Base-by-base conservation (phyloP, 768 basidiomycete genomes). In the Phylloporus rhodoxanthus region DNA sequence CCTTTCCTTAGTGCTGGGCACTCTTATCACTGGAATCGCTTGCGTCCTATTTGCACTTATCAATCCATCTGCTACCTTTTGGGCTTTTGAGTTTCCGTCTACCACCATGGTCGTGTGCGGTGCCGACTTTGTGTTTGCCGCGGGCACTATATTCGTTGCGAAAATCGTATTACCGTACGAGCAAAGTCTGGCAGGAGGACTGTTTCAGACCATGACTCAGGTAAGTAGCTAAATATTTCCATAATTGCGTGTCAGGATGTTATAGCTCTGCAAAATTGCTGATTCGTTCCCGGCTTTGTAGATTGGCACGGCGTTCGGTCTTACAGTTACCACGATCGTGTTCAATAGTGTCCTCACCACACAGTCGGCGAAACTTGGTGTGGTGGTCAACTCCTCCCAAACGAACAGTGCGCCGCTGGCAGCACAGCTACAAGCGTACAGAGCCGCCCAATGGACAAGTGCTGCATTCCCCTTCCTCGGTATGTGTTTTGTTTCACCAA, bases 141-240 rank as follows among this genome's bases (percentile, higher is more conserved):
- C 80, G 0, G 89, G 88, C 2, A 85, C 84, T 5, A 68, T 91
- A 14, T 91, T 85, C 57, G 77, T 88, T 37, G 84, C 87, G 3
- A 84, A 82, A 58, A 73, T 84, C 9, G 75, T 80, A 2, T 63
- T 75, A 1, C 80, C 80, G 3, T 74, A 84, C 47, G 88, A 91
- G 57, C 88, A 91, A 65, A 83, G 81, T 64, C 71, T 90, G 4
- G 80, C 82, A 5, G 87, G 85, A 3, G 88, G 80, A 10, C 51
- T 89, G 17, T 89, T 90, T 65, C 84, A 86, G 60, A 88, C 88
- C 1, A 81, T 91, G 77, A 83, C 78, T 5, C 84, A 85, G 71
- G 83, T 81, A 50, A 49, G 68, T 58, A 6, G 15, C 5, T 14
- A 17, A 20, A 14, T 20, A 30, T 33, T 3, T 2, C 34, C n/a